phyloP scores from a whole-genome alignment of 257 asterid genomes.

The Primulina eburnea region DNA sequence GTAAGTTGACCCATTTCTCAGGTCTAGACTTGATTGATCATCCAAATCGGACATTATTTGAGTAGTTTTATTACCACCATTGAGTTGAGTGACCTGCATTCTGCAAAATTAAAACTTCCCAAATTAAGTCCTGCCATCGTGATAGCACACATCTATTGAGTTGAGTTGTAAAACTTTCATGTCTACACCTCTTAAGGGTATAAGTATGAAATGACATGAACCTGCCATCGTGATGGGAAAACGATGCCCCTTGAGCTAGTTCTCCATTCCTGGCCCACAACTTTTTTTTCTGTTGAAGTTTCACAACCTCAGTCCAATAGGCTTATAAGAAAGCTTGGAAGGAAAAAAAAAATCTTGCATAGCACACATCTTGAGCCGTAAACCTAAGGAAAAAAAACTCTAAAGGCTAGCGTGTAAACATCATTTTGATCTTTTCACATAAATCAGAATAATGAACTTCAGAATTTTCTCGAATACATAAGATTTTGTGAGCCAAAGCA shows the following conservation, averaged over 20 bases:
- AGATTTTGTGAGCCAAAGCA: background rate
- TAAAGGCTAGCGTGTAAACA: background rate
- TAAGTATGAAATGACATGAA: constrained; percentile 29
- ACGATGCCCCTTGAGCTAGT: constrained; percentile 53
- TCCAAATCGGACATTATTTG: constrained; percentile 54
- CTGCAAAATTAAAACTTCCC: constrained; percentile 43
- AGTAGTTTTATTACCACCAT: constrained; percentile 40
- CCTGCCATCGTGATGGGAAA: constrained; percentile 70
- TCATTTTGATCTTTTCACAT: background rate
- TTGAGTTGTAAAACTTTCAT: no score
- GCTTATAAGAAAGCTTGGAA: background rate
- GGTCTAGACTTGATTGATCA: constrained; percentile 48
- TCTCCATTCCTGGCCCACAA: constrained; percentile 59
- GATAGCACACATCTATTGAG: no score
- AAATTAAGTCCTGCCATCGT: constrained; percentile 19
- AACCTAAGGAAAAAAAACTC: background rate
- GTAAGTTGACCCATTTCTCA: constrained; percentile 49
- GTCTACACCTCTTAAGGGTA: constrained; percentile 15
- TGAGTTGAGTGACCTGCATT: constrained; percentile 37
- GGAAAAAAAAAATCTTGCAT: background rate
- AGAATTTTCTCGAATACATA: background rate
- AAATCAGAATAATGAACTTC: no score
- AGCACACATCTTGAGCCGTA: background rate
- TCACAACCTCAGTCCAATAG: constrained; percentile 25
- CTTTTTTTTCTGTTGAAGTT: constrained; percentile 69